phyloP scores from a whole-genome alignment of 768 basidiomycete species.

The Mycena pura region DNA sequence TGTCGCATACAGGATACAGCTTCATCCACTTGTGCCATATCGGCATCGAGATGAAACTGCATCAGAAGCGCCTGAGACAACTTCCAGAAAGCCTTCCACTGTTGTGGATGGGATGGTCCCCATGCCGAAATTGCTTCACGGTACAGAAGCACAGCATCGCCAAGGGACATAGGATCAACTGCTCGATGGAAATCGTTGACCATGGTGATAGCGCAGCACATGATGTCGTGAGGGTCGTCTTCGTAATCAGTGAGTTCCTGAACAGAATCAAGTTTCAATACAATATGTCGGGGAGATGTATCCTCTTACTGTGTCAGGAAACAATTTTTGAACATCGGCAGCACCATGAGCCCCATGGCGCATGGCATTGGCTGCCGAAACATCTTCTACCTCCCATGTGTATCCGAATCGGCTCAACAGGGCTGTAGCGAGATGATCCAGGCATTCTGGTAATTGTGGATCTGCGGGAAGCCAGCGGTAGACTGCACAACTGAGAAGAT shows the following conservation, averaged over 20 bases:
- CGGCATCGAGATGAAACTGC: not conserved
- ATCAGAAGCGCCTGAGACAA: constrained; percentile 1
- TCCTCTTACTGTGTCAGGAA: too few relatives aligned
- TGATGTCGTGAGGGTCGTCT: too few relatives aligned
- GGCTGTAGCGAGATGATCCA: not conserved
- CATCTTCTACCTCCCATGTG: not conserved
- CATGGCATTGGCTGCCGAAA: too few relatives aligned
- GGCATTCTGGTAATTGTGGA: not conserved
- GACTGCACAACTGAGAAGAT: too few relatives aligned
- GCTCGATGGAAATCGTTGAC: not conserved
- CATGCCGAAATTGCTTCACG: not conserved
- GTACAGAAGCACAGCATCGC: not conserved
- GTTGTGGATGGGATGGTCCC: not conserved
- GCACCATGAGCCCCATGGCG: too few relatives aligned
- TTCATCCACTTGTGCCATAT: not conserved
- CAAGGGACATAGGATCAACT: not conserved
- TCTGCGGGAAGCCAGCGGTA: not conserved
- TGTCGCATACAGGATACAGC: not conserved
- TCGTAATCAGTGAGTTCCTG: too few relatives aligned
- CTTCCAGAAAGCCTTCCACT: not conserved
- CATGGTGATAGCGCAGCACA: not conserved
- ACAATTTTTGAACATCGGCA: too few relatives aligned
- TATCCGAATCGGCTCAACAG: not conserved
- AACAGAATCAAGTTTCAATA: too few relatives aligned
- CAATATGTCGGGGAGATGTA: too few relatives aligned